Evolutionary conservation across 306 rosid species (phyloP).

Genomic region (Begonia loranthoides): DNA sequence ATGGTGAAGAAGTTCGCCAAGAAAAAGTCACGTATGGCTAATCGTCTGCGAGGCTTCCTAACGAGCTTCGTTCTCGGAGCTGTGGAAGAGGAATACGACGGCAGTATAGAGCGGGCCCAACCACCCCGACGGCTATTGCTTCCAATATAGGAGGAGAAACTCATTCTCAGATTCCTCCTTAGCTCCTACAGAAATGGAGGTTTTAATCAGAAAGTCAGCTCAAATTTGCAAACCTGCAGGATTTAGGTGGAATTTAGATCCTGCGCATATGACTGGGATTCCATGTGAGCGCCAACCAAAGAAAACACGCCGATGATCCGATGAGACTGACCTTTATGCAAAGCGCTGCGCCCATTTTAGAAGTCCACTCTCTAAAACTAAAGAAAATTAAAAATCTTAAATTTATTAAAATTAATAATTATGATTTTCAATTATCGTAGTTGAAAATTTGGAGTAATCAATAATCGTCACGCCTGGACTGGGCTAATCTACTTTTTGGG

Average conservation of each 20-base stretch:
- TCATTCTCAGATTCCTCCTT: not conserved
- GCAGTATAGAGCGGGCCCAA: not conserved
- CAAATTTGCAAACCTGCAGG: not conserved
- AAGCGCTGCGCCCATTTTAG: too few species aligned
- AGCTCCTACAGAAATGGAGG: not conserved
- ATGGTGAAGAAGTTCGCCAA: slow-evolving; percentile 64
- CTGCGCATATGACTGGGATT: not conserved
- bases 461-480: too few species aligned
- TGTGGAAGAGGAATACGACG: slow-evolving; percentile 15
- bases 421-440: too few species aligned
- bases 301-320: not conserved
- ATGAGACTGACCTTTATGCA: not conserved
- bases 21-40: slow-evolving; percentile 49
- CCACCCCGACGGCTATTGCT: not conserved
- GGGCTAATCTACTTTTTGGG: too few species aligned
- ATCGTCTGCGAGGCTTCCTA: slow-evolving; percentile 50
- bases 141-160: not conserved
- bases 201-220: not conserved
- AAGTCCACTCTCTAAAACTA: too few species aligned
- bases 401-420: too few species aligned
- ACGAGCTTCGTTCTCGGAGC: slow-evolving; percentile 54
- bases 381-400: too few species aligned
- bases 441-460: too few species aligned
- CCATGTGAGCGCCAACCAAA: not conserved
- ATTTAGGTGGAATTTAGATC: not conserved